Evolutionary conservation across 768 basidiomycete species (phyloP), one percentile per base, ranked within the genome.

Genomic region (Trichaptum fuscoviolaceum): DNA sequence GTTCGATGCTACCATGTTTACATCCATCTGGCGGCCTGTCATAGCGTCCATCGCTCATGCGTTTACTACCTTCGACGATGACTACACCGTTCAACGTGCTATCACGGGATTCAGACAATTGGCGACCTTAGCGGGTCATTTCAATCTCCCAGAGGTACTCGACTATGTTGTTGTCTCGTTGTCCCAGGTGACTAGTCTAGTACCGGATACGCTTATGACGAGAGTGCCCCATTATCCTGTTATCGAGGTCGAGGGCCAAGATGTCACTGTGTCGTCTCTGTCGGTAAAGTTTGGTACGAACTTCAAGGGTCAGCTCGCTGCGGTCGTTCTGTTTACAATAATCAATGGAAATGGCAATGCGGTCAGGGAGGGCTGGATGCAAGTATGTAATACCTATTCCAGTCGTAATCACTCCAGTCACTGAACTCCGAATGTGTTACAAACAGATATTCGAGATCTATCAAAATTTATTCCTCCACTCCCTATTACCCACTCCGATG

Each of bases 61-160:
- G 0, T 98, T 99, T 77, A 95, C 93, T 71, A 95, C 87, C 62
- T 95, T 96, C 70, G 94, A 96, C 64, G 96, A 99, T 73, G 97
- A 99, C 76, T 95, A 96, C 77, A 88, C 96, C 70, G 95, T 97
- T 60, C 94, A 99, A 75, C 87, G 91, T 42, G 90, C 95, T 26
- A 96, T 99, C 69, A 87, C 93, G 64, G 96, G 96, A n/a, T 96
- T 99, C 80, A 83, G 93, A 69, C 95, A 99, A 78, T 97, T 95
- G 73, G 96, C 97, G 1, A 94, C 93, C 0, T 82, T 99, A 10
- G 97, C 96, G 0, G 87, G 92, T 2, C 88, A 87, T 68, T 99
- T 97, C 78, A 82, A 84, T 60, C 83, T 99, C 24, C 95, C 94
- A 0, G 95, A 99, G 72, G 95, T 99, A 12, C 98, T 99, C 74